Evolutionary conservation across 192 early-diverging fungal genomes (phyloP), one percentile per base, ranked within the genome.

Genomic region (Entomortierella parvispora): DNA sequence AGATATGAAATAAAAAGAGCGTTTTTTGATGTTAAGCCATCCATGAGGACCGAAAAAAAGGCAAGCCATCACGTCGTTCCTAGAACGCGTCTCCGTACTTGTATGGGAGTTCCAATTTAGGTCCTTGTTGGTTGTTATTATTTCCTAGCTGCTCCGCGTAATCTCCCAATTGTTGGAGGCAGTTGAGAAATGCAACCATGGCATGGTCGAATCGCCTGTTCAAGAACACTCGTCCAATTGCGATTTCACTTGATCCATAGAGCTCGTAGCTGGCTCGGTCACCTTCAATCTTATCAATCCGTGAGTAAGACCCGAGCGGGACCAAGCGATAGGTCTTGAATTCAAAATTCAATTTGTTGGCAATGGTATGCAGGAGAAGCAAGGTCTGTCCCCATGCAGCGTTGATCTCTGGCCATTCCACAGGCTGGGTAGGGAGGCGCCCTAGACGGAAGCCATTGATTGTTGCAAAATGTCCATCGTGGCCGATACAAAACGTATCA

Each of bases 371-470:
- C 23, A 99, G 66, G 58, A 99, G 81, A 23, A 99, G 79, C 37
- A 95, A 60, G 6, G 93, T 86, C 67, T 97, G 96, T 20, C 97
- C 97, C 92, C 95, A 92, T 2, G 93, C 97, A 0, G 97, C 95
- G 82, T 99, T 99, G 58, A 99, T 96, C 82, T 99, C 97, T 25
- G 80, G 84, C 97, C 97, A 99, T 42, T 97, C 96, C 32, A 99
- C 95, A 34, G 84, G 86, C 66, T 93, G 87, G 6, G 82, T 81
- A 11, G 90, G 86, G 12, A 95, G 84, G 25, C 93, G 87, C 20
- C 96, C 96, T 44, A 99, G 69, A 23, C 97, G 84, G 60, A 96
- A 94, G 1, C 94, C 96, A 79, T 99, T 97, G 69, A 99, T 99
- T 10, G 93, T 95, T 9, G 92, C 96, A 74, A 97, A 91, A 33